Conservation (phyloP, 768 basidiomycete genomes). For the Pisolithus marmoratus region DNA sequence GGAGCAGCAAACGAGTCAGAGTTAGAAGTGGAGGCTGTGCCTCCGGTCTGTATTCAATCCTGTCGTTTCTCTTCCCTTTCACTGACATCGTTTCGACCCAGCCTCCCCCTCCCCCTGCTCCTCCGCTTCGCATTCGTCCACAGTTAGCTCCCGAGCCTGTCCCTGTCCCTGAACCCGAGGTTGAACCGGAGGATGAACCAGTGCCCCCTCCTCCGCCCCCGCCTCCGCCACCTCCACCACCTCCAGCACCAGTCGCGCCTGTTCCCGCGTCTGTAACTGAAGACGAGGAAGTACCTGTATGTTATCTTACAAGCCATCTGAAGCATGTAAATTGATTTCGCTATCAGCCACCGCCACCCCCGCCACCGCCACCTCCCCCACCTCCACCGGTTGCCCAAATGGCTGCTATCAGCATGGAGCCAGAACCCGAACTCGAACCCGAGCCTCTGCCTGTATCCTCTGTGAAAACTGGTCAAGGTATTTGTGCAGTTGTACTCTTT, state of each 20-base stretch:
- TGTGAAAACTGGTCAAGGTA: slow-evolving; percentile 34
- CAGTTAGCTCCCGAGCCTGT: slow-evolving; percentile 1
- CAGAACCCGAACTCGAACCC: slow-evolving; percentile 37
- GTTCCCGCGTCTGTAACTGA: slow-evolving; percentile 26
- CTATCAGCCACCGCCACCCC: slow-evolving; percentile 25
- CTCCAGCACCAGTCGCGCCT: slow-evolving; percentile 28
- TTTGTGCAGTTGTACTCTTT: slow-evolving; percentile 72
- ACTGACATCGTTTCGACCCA: slow-evolving; percentile 6
- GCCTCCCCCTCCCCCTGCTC: slow-evolving; percentile 28
- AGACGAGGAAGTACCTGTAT: slow-evolving; percentile 10
- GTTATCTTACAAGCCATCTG: not conserved
- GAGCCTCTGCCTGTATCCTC: slow-evolving; percentile 30
- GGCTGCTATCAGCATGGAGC: slow-evolving; percentile 21
- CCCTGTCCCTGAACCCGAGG: slow-evolving; percentile 10
- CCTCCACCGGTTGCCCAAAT: slow-evolving; percentile 36
- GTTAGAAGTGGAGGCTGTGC: slow-evolving; percentile 24
- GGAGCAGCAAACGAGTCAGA: slow-evolving; percentile 20
- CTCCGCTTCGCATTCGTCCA: slow-evolving; percentile 16
- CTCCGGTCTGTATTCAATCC: slow-evolving; percentile 21
- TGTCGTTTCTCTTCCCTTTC: not conserved
- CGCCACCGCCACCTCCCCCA: slow-evolving; percentile 39
- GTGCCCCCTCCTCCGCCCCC: slow-evolving; percentile 12
- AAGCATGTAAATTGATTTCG: slow-evolving; percentile 5
- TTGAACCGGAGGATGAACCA: slow-evolving; percentile 13
- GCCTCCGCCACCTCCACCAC: slow-evolving; percentile 26